phyloP scores from a whole-genome alignment of 495 filamentous ascomycete genomes.

The Annulohypoxylon stygium region DNA sequence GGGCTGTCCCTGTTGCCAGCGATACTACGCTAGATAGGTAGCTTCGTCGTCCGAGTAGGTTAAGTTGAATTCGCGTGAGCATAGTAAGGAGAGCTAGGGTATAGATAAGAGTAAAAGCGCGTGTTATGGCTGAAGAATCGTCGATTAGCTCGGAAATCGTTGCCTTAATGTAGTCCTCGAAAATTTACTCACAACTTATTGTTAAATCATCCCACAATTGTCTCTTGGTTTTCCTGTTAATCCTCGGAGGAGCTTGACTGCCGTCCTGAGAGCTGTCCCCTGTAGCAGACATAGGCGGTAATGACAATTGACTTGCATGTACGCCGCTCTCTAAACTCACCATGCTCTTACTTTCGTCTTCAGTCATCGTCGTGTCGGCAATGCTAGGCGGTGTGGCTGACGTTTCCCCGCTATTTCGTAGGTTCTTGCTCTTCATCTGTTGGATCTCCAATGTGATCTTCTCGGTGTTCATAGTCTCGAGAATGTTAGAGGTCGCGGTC shows the following conservation, averaged over 20 bases:
- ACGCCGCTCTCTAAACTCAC: slow-evolving; percentile 81
- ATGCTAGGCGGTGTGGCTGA: slow-evolving; percentile 75
- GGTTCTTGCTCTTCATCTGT: slow-evolving; percentile 85
- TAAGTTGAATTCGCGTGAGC: slow-evolving; percentile 95
- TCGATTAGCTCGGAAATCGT: slow-evolving; percentile 41
- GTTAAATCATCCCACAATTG: slow-evolving; percentile 99
- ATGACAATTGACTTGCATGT: slow-evolving; percentile 79
- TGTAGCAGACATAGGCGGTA: slow-evolving; percentile 53
- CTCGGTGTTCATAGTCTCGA: slow-evolving; percentile 90
- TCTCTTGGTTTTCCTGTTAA: slow-evolving; percentile 81
- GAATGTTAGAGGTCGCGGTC: slow-evolving; percentile 87
- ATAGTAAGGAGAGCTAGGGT: slow-evolving; percentile 89
- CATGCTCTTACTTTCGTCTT: slow-evolving; percentile 85
- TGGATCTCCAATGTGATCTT: slow-evolving; percentile 90
- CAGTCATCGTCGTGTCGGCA: slow-evolving; percentile 66
- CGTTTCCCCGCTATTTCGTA: slow-evolving; percentile 74
- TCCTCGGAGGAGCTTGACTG: slow-evolving; percentile 57
- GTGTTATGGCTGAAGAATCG: slow-evolving; percentile 82
- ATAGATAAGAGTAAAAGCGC: slow-evolving; percentile 92
- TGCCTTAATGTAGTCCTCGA: neutral
- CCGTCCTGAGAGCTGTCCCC: slow-evolving; percentile 57
- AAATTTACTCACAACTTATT: slow-evolving; percentile 78
- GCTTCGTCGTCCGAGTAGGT: slow-evolving; percentile 92
- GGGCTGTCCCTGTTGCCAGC: slow-evolving; percentile 76
- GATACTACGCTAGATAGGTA: slow-evolving; percentile 96